phyloP scores from a whole-genome alignment of 176 grass and related monocot species.

The Avena atlantica region DNA sequence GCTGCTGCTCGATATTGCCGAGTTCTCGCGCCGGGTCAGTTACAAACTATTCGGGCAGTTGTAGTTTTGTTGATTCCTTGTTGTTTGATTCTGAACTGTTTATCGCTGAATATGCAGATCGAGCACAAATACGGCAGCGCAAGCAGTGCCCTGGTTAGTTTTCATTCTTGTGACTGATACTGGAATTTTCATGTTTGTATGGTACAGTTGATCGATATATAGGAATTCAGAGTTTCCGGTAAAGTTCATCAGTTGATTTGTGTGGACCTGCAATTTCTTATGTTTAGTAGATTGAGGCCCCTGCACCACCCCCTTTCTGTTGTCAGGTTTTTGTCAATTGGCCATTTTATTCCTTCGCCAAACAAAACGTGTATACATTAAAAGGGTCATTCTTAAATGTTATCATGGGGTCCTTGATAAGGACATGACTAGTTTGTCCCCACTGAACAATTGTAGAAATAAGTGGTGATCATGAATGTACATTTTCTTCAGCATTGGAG shows the following conservation, averaged over 20 bases:
- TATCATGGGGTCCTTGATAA: neutral
- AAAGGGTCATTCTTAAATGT: neutral
- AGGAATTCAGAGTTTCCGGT: neutral
- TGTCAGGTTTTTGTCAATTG: conserved; percentile 8
- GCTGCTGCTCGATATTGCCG: conserved; percentile 64
- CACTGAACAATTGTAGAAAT: conserved; percentile 10
- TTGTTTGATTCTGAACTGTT: conserved; percentile 31
- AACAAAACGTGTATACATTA: conserved; percentile 9
- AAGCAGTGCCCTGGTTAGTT: conserved; percentile 53
- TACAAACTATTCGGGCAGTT: neutral
- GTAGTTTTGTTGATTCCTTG: conserved; percentile 8
- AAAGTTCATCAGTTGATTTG: conserved; percentile 19
- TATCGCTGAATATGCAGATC: conserved; percentile 57
- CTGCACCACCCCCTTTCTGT: neutral
- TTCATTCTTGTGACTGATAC: neutral
- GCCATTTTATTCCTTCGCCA: neutral
- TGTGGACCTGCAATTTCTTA: conserved; percentile 1
- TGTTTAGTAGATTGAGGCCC: neutral
- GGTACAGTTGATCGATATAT: neutral
- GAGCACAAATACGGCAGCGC: conserved; percentile 69
- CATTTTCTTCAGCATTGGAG: neutral
- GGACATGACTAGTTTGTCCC: conserved; percentile 28
- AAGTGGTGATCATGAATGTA: neutral
- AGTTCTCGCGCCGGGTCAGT: conserved; percentile 64
- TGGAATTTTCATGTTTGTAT: neutral